Percentiles rank a stretch among this genome's conserved stretches.
Conservation (phyloP, 1,284 basidiomycete genomes). For the Tilletia walkeri region DNA sequence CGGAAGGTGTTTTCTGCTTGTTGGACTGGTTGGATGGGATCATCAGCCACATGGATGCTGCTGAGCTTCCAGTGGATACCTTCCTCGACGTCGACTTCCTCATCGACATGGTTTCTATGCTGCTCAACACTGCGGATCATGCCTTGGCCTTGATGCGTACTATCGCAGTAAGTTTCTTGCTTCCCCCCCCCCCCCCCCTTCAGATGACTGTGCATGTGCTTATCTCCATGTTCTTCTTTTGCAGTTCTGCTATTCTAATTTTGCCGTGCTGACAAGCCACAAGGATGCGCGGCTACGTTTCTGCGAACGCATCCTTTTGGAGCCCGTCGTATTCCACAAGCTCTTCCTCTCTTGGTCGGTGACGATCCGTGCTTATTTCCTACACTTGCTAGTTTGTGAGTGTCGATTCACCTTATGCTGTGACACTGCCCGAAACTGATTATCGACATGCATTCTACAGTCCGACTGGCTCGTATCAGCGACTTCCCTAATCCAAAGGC, state of each 20-base stretch:
- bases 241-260: slow-evolving; percentile 50
- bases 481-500: slow-evolving; percentile 41
- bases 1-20: slow-evolving; percentile 51
- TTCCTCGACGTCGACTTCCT: slow-evolving; percentile 47
- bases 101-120: slow-evolving; percentile 41
- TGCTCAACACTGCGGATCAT: slow-evolving; percentile 49
- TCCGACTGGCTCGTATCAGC: slow-evolving; percentile 46
- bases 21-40: slow-evolving; percentile 52
- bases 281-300: slow-evolving; percentile 39
- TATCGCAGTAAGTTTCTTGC: slow-evolving; percentile 31
- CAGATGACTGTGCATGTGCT: background rate
- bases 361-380: slow-evolving; percentile 51
- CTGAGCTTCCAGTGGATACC: slow-evolving; percentile 37
- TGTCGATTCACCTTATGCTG: background rate
- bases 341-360: slow-evolving; percentile 53
- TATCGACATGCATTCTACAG: background rate
- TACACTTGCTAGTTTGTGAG: slow-evolving; percentile 45
- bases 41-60: slow-evolving; percentile 45
- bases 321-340: slow-evolving; percentile 46
- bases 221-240: background rate
- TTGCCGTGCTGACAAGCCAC: slow-evolving; percentile 41
- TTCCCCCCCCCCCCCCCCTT: too few species aligned
- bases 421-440: background rate
- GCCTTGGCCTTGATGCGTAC: slow-evolving; percentile 51
- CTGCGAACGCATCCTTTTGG: slow-evolving; percentile 48